Evolutionary conservation across 257 asterid species (phyloP).

Genomic region (Solanum pennellii): DNA sequence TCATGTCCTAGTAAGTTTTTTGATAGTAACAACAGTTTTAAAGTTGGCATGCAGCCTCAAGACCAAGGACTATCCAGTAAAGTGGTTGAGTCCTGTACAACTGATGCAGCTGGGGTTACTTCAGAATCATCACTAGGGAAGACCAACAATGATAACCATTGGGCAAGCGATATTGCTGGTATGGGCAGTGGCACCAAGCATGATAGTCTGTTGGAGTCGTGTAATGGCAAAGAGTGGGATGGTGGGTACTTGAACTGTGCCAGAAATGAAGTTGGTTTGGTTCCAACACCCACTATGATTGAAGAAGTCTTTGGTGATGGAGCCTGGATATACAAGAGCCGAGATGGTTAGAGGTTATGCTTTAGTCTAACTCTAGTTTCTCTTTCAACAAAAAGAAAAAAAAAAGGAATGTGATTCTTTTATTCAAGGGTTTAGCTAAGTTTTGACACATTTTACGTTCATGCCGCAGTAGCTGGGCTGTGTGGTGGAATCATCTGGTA

Average conservation of each 20-base stretch:
- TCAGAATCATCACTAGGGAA: not conserved
- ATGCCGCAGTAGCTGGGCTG: not conserved
- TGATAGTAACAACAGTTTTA: not conserved
- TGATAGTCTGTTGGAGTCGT: slow-evolving; percentile 5
- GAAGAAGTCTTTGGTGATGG: slow-evolving; percentile 45
- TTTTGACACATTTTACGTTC: not conserved
- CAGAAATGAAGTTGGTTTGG: slow-evolving; percentile 21
- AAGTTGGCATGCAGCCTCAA: not conserved
- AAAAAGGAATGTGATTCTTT: not conserved
- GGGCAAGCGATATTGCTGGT: slow-evolving; percentile 1
- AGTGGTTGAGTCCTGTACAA: not conserved
- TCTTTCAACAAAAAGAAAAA: not conserved
- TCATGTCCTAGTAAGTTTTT: not conserved
- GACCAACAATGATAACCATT: slow-evolving; percentile 1
- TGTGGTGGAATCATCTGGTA: not conserved
- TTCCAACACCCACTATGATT: slow-evolving; percentile 31
- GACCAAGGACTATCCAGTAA: not conserved
- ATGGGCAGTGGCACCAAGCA: not conserved
- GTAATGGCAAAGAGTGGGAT: slow-evolving; percentile 28
- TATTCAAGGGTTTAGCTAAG: not conserved
- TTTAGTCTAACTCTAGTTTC: not conserved
- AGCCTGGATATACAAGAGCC: slow-evolving; percentile 13
- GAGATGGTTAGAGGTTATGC: slow-evolving; percentile 6
- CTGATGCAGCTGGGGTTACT: not conserved
- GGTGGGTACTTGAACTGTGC: slow-evolving; percentile 15